Base-by-base conservation (phyloP, 345 rosid genomes). In the Excoecaria cochinchinensis region DNA sequence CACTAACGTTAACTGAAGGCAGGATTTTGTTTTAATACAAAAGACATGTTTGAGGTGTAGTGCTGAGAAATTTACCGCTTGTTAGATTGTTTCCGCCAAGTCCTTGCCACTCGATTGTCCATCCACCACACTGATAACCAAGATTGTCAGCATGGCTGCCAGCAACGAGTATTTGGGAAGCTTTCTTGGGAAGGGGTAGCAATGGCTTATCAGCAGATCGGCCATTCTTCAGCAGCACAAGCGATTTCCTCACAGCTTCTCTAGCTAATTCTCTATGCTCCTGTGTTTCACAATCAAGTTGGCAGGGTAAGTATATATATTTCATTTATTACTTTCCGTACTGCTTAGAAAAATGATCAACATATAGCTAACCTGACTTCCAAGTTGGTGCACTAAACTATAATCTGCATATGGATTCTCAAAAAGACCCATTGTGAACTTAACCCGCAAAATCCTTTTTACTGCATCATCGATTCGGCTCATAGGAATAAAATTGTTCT, bases 71-170 rank as follows among this genome's bases (percentile, higher is more conserved):
- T 74, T 19, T 86, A 91, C 98, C 99, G 50, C 86, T 82, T 11
- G 97, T 93, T 52, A 71, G 55, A 70, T 86, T 88, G 84, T 93
- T 91, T 76, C 97, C 98, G 50, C 77, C 74, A 70, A 84, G 85
- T 68, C 97, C 99, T 87, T 90, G 99, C 97, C 98, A 95, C n/a
- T 72, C 81, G 38, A 95, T 91, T 24, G 99, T 90, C 99, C 99
- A 95, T 55, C 99, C 99, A 71, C 99, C 99, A 80, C 97, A 93
- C 48, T 95, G 99, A 84, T 88, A 93, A 58, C 99, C 99, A 74
- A 95, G 89, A 83, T 95, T 88, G 78, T 93, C 93, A 73, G 99
- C 97, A 67, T 93, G 99, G 72, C 87, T 88, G 21, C 99, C 98
- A 47, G 97, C 89, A 13, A 95, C 93, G n/a, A 95, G 86, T 78